Base-by-base conservation (phyloP, 2,329 filamentous ascomycete genomes). In the Monilinia fructigena region DNA sequence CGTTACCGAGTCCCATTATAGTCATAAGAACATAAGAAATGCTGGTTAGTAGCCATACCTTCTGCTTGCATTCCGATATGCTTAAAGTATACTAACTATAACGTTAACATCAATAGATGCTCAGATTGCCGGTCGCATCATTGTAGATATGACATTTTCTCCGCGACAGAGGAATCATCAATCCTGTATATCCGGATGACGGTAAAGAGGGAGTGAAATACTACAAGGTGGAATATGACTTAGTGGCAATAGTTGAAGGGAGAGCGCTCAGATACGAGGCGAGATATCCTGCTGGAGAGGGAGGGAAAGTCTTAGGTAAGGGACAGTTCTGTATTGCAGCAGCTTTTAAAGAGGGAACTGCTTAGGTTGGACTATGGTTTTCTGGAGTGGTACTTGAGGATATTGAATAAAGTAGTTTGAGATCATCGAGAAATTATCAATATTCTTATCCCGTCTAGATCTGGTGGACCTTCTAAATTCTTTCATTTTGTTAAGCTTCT, bases 81-180 rank as follows among this genome's bases (percentile, higher is more conserved):
- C 40, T 28, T 11, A 52, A 28, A 23, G 12, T 23, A 53, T 28
- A 28, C 53, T 48, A 26, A 66, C 56, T 42, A 62, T 12, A 16
- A 42, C 23, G 23, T 23, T 28, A 28, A 28, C 2, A 47, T 11
- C 10, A 42, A 42, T 23, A 71, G 71, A 68, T 66, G 67, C 66
- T 18, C 68, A 69, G 54, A 50, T 68, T 16, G 65, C 66, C 11
- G 71, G 69, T 4, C 64, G 52, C 3, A 70, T 72, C 52, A 38
- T 67, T 4, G 65, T 66, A 4, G 70, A 72, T 28, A 69, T 72
- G 66, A 70, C 68, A 2, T 71, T 69, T 69, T 59, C 67, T 72
- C 40, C 63, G 66, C 40, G 63, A 70, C 2, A 52, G 68, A 31
- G 55, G 50, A 1, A 52, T 63, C 16, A 69, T 71, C n/a, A 38